phyloP scores from a whole-genome alignment of 352 stramenopile species.

The Globisporangium spiculum region DNA sequence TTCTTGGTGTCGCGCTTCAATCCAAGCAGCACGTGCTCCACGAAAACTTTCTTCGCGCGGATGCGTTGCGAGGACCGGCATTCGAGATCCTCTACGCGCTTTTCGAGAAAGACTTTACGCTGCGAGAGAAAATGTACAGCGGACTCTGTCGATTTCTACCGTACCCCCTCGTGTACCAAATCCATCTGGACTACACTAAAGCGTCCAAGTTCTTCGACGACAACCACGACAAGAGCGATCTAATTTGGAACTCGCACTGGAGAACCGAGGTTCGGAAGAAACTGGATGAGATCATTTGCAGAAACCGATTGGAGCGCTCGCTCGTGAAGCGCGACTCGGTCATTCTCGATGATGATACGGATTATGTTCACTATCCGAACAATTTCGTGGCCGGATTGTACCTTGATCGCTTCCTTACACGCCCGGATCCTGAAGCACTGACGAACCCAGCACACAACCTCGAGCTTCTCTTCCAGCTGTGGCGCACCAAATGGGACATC shows the following conservation, averaged over 20 bases:
- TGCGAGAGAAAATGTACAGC: slow-evolving; percentile 75
- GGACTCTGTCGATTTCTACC: slow-evolving; percentile 70
- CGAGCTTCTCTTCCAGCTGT: slow-evolving; percentile 70
- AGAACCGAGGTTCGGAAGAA: slow-evolving; percentile 73
- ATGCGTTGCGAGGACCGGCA: slow-evolving; percentile 70
- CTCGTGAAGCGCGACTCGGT: slow-evolving; percentile 77
- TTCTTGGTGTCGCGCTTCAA: slow-evolving; percentile 74
- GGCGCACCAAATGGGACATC: slow-evolving; percentile 52
- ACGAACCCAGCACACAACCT: slow-evolving; percentile 80
- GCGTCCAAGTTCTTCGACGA: slow-evolving; percentile 77
- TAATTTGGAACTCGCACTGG: slow-evolving; percentile 82
- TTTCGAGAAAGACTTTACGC: slow-evolving; percentile 62
- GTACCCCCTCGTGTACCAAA: slow-evolving; percentile 81
- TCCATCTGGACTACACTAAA: slow-evolving; percentile 73
- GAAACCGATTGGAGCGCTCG: slow-evolving; percentile 69
- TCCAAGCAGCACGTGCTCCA: slow-evolving; percentile 79
- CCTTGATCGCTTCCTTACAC: slow-evolving; percentile 67
- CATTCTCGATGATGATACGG: slow-evolving; percentile 59
- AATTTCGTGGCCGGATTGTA: slow-evolving; percentile 78
- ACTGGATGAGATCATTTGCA: slow-evolving; percentile 73
- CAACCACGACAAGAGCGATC: slow-evolving; percentile 79
- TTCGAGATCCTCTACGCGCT: slow-evolving; percentile 81
- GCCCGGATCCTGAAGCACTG: slow-evolving; percentile 64
- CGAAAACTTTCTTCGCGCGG: slow-evolving; percentile 74
- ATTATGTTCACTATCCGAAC: slow-evolving; percentile 55